Evolutionary conservation across 768 basidiomycete species (phyloP).

Genomic region (Mycena filopes): DNA sequence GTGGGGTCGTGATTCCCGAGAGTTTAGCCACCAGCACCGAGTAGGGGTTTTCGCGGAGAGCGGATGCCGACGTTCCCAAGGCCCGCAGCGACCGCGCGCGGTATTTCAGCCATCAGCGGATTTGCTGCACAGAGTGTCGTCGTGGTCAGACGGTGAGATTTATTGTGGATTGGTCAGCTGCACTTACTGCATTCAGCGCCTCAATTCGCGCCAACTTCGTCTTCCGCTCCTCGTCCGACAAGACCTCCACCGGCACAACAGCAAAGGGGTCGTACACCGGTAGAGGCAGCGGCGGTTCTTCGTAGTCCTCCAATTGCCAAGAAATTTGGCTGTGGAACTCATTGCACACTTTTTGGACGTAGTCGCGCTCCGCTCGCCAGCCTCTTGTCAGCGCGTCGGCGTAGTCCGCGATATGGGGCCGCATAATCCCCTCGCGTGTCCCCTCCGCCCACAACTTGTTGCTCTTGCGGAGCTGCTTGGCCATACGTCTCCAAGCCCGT

Average conservation of each 20-base stretch:
- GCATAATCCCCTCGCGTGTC: background rate
- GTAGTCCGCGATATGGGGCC: slow-evolving; percentile 2
- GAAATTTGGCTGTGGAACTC: slow-evolving; percentile 6
- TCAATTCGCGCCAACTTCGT: no score
- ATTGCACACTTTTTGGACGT: slow-evolving; percentile 6
- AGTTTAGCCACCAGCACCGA: slow-evolving; percentile 4
- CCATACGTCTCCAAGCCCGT: background rate
- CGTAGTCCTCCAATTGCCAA: background rate
- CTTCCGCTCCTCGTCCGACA: no score
- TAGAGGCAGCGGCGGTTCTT: slow-evolving; percentile 4
- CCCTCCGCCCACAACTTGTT: slow-evolving; percentile 12
- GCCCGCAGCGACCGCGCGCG: background rate
- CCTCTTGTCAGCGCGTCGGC: slow-evolving; percentile 12
- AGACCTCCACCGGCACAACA: background rate
- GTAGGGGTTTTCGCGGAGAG: background rate
- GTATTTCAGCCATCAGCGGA: slow-evolving; percentile 15
- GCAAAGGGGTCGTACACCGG: background rate
- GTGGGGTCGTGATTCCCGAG: background rate
- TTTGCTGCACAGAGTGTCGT: slow-evolving; percentile 6
- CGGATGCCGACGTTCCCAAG: background rate
- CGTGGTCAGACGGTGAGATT: background rate
- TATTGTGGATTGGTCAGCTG: no score
- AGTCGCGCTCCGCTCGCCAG: slow-evolving; percentile 8
- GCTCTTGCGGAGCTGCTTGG: background rate
- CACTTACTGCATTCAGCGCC: background rate